Conservation (phyloP, 371 early-diverging fungal species). For the Rozella allomycis region DNA sequence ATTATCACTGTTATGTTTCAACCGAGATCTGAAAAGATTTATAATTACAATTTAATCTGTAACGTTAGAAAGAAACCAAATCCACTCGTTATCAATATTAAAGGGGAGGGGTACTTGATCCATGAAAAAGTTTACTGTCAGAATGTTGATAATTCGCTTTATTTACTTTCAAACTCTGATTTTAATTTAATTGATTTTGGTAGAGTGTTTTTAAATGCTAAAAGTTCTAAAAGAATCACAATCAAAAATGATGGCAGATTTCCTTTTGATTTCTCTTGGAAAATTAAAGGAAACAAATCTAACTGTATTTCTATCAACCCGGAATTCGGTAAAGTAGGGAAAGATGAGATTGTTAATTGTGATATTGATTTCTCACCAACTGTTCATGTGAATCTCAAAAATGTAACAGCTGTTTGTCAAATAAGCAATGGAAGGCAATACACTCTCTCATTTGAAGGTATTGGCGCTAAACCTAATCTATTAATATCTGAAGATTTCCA, state of each 20-base stretch:
- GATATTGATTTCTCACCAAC: constrained; percentile 17
- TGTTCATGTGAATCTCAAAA: constrained; percentile 5
- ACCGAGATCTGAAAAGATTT: constrained; percentile 22
- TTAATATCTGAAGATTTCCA: constrained; percentile 8
- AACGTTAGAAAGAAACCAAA: constrained; percentile 21
- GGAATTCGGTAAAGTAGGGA: constrained; percentile 19
- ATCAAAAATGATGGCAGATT: constrained; percentile 26
- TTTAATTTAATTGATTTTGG: constrained; percentile 25
- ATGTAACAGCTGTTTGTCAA: constrained; percentile 13
- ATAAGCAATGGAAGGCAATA: constrained; percentile 21
- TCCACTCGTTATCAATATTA: constrained; percentile 23
- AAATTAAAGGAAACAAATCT: constrained; percentile 5
- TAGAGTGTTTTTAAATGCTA: constrained; percentile 22
- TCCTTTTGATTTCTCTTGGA: constrained; percentile 28
- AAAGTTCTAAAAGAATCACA: constrained; percentile 11
- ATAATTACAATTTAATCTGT: constrained; percentile 24
- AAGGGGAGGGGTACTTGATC: constrained; percentile 30
- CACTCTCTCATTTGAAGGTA: constrained; percentile 11
- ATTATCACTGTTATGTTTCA: constrained; percentile 18
- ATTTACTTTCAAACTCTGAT: constrained; percentile 7
- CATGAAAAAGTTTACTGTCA: constrained; percentile 19
- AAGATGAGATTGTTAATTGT: constrained; percentile 16
- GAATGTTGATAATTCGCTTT: constrained; percentile 10
- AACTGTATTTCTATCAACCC: constrained; percentile 12
- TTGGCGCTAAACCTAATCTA: constrained; percentile 13